A percentile compares a stretch with the other conserved stretches of the same genome.
Conservation (phyloP, 495 filamentous ascomycete genomes). For the Pyronema omphalodes region DNA sequence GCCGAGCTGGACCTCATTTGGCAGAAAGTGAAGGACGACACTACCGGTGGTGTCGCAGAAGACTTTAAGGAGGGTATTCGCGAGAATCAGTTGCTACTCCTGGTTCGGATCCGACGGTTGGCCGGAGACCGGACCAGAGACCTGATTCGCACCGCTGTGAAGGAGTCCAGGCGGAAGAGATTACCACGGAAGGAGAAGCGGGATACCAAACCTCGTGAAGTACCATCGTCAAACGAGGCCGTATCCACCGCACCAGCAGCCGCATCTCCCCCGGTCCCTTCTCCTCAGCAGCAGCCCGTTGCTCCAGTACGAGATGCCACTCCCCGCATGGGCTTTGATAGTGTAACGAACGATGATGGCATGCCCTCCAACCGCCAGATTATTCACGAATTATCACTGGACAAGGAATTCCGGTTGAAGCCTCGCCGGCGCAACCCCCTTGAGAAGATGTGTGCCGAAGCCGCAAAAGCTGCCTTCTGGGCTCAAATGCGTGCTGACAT, state of each 20-base stretch:
- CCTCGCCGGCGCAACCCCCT: constrained; percentile 32
- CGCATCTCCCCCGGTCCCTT: constrained; percentile 8
- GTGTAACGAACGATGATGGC: constrained; percentile 16
- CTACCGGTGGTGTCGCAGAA: constrained; percentile 61
- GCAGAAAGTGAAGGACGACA: constrained; percentile 87
- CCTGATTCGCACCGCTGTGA: constrained; percentile 66
- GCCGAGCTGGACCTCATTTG: constrained; percentile 89
- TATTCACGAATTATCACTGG: constrained; percentile 81
- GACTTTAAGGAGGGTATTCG: constrained; percentile 87
- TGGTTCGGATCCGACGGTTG: constrained; percentile 76
- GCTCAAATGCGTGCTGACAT: constrained; percentile 59
- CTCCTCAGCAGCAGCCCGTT: constrained; percentile 27
- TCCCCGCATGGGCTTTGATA: constrained; percentile 26
- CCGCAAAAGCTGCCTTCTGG: constrained; percentile 45
- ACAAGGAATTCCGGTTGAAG: constrained; percentile 53
- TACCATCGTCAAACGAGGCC: constrained; percentile 18
- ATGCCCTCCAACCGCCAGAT: constrained; percentile 46
- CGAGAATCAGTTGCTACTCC: constrained; percentile 76
- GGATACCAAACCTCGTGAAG: constrained; percentile 49
- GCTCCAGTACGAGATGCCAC: constrained; percentile 28
- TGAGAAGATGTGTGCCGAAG: constrained; percentile 28
- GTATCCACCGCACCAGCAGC: constrained; percentile 8
- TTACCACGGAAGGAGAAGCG: constrained; percentile 50
- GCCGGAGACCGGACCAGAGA: constrained; percentile 70
- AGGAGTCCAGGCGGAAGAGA: constrained; percentile 53